Percentiles rank a stretch among this genome's conserved stretches.
Conservation (phyloP, 257 asterid species). For the Apocynum venetum region DNA sequence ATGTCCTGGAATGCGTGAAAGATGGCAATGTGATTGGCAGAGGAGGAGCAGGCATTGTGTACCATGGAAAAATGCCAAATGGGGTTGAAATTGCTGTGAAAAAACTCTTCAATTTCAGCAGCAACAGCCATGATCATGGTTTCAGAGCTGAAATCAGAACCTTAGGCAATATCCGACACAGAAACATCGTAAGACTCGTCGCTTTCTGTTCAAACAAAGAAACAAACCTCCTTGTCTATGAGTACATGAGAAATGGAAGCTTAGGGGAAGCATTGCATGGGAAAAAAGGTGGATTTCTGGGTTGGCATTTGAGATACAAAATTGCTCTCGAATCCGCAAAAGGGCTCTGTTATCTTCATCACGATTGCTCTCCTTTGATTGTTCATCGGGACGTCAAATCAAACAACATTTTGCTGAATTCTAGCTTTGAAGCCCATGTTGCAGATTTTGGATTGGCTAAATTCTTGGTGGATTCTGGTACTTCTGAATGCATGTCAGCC, state of each 20-base stretch:
- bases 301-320: constrained; percentile 85
- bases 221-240: constrained; percentile 80
- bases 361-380: constrained; percentile 87
- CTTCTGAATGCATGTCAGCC: constrained; percentile 95
- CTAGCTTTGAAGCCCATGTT: constrained; percentile 85
- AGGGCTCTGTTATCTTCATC: constrained; percentile 88
- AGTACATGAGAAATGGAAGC: constrained; percentile 94
- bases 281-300: constrained; percentile 64
- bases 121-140: constrained; percentile 74
- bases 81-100: constrained; percentile 89
- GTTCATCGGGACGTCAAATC: constrained; percentile 90
- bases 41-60: constrained; percentile 93
- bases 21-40: constrained; percentile 91
- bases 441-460: constrained; percentile 95
- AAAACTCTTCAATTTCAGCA: constrained; percentile 55
- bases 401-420: constrained; percentile 69
- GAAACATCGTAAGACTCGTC: constrained; percentile 70
- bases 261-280: constrained; percentile 88
- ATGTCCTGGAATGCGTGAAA: constrained; percentile 75
- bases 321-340: constrained; percentile 77
- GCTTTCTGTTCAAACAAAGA: constrained; percentile 89
- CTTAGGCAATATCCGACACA: constrained; percentile 79
- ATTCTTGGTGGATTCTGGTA: constrained; percentile 75
- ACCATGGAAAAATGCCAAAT: constrained; percentile 67
- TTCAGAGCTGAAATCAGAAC: constrained; percentile 81